phyloP scores from a whole-genome alignment of 805 yeast species.

The Pichia nanzhaoensis region DNA sequence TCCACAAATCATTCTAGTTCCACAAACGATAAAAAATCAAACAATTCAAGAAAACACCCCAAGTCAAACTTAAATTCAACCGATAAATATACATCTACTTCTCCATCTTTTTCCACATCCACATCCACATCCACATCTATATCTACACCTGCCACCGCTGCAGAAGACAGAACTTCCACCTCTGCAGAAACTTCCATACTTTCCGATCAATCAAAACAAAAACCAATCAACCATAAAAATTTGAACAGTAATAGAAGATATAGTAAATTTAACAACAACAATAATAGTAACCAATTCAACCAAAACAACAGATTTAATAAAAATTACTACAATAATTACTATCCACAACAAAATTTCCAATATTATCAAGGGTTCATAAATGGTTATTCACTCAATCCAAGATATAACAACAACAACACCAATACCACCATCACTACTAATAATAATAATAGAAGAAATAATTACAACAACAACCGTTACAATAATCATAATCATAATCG shows the following conservation, averaged over 20 bases:
- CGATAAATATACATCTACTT: background rate
- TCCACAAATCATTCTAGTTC: background rate
- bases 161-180: background rate
- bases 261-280: slow-evolving; percentile 7
- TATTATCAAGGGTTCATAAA: slow-evolving; percentile 4
- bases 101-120: background rate
- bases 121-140: background rate
- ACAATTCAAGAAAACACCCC: slow-evolving; percentile 1
- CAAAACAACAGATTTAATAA: slow-evolving; percentile 3
- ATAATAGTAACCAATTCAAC: slow-evolving; percentile 3
- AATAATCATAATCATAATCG: slow-evolving; percentile 5
- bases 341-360: slow-evolving; percentile 5
- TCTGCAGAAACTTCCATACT: background rate
- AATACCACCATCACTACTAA: background rate
- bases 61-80: background rate
- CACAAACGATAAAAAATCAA: background rate
- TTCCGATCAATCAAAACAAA: slow-evolving; percentile 5
- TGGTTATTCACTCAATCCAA: background rate
- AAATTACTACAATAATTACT: background rate
- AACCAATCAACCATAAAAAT: slow-evolving; percentile 7
- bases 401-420: background rate
- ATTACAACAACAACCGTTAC: slow-evolving; percentile 1
- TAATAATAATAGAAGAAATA: slow-evolving; percentile 3
- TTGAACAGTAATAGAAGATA: slow-evolving; percentile 12
- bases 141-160: slow-evolving; percentile 1